These are phyloP conservation scores for Phlebiopsis gigantea DNA, from an alignment of 768 basidiomycete species.

Conservation along the genomic window DNA sequence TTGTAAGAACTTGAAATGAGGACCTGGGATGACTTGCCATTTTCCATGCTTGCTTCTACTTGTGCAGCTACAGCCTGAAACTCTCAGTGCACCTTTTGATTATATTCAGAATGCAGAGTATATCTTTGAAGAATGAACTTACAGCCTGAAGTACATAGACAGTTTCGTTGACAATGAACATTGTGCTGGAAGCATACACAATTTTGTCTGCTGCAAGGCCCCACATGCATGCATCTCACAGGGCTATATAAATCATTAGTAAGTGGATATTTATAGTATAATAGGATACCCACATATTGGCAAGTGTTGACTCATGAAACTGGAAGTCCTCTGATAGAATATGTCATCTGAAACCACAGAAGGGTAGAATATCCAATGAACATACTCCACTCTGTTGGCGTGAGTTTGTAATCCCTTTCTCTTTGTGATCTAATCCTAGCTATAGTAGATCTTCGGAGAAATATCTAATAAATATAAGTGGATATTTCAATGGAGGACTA, in stretches of 20 bases:
- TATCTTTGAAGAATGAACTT: neutral
- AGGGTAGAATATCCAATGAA: too few relatives aligned
- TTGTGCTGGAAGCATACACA: neutral
- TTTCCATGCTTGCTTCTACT: neutral
- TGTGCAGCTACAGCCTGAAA: neutral
- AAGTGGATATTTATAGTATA: neutral
- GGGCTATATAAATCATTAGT: neutral
- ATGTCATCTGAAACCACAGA: neutral
- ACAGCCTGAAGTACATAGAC: neutral
- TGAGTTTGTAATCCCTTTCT: neutral
- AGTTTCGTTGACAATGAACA: slow-evolving; percentile 2
- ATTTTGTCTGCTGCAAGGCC: neutral
- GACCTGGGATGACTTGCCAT: neutral
- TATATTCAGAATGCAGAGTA: neutral
- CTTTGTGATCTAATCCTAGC: neutral
- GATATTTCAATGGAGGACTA: neutral
- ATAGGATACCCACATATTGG: neutral
- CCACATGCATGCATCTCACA: neutral
- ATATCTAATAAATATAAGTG: neutral
- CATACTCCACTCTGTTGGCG: too few relatives aligned
- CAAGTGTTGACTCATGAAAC: neutral
- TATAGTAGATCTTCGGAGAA: neutral
- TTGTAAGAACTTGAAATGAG: neutral
- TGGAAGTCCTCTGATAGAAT: neutral
- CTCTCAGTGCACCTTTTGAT: neutral